Evolutionary conservation across 169 alveolate species (phyloP), one percentile per base, ranked within the genome.

Genomic region (Plasmodium knowlesi): DNA sequence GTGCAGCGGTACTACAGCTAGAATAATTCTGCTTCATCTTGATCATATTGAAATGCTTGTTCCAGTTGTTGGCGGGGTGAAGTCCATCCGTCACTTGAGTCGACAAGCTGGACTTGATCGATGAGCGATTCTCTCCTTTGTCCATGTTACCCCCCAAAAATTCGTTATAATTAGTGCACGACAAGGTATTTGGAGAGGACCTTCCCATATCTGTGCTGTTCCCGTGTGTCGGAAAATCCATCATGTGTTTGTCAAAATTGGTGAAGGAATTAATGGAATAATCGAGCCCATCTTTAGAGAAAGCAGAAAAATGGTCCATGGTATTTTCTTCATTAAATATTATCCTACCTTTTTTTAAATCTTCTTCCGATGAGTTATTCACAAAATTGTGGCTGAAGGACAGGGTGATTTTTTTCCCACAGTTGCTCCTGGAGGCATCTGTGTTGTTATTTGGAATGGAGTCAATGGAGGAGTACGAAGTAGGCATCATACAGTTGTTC

Each of bases 1-100:
- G 93, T 2, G 84, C 84, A 50, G 84, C 84, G 19, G 93, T 85
- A 54, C 93, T 85, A 53, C 93, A 85, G 37, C 84, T 85, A 9
- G 93, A 85, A 57, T 74, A 74, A 67, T 85, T 85, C 30, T 85
- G 93, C 80, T 85, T 85, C 32, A 28, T 16, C 41, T 85, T 85
- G 28, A 50, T 3, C 53, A 50, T 85, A 22, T 85, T 85, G 37
- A 37, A 85, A 32, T 53, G 57, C 6, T 54, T 84, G 25, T 85
- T 85, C 22, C 32, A 73, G 16, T 70, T 83, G 9, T 67, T 32
- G 30, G 32, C 70, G 10, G 83, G 22, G 50, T 34, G 22, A 12
- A 70, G 39, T 12, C 19, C 28, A 0, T 83, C 92, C 37, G 74
- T 83, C 30, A 30, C n/a, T 12, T 61, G 53, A 10, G 53, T 43